A percentile compares a stretch with the other conserved stretches of the same genome.
These are phyloP conservation scores for Colletotrichum sp. DNA, from an alignment of 2,329 filamentous ascomycete species.

Conservation along the genomic window DNA sequence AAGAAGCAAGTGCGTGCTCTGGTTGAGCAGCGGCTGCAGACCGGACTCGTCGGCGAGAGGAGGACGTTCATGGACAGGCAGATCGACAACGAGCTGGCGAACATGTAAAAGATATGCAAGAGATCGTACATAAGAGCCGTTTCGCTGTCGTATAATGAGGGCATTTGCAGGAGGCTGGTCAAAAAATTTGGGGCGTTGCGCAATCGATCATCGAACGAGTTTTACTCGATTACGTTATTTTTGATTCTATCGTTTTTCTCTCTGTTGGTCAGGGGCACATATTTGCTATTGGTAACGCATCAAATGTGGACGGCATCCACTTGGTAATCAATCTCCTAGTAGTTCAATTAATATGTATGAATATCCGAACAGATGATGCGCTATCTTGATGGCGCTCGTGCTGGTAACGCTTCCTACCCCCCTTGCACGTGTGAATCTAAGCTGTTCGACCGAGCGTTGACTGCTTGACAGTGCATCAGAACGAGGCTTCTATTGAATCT, in stretches of 20 bases:
- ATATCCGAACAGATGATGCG: not conserved
- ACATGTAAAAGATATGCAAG: conserved; percentile 67
- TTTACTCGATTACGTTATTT: not conserved
- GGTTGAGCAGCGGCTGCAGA: conserved; percentile 92
- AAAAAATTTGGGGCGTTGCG: conserved; percentile 16
- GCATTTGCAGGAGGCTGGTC: not conserved
- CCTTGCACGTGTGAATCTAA: not conserved
- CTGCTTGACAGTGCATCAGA: not conserved
- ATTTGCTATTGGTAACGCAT: not conserved
- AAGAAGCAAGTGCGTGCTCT: conserved; percentile 96
- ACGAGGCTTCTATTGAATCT: conserved; percentile 43
- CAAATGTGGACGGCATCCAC: conserved; percentile 3
- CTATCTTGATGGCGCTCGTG: not conserved
- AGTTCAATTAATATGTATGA: conserved; percentile 3
- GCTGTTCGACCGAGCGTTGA: not conserved
- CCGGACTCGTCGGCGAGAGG: conserved; percentile 84
- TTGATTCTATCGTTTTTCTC: not conserved
- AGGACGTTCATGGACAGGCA: conserved; percentile 88
- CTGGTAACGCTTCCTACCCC: not conserved
- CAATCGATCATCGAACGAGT: not conserved
- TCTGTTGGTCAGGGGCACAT: not conserved
- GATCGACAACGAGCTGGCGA: conserved; percentile 92
- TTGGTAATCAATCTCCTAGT: conserved; percentile 15
- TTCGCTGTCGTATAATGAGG: conserved; percentile 8
- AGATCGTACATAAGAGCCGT: conserved; percentile 11